Base-by-base conservation (phyloP, 179 eudicot genomes). In the Drosera spatulata region DNA sequence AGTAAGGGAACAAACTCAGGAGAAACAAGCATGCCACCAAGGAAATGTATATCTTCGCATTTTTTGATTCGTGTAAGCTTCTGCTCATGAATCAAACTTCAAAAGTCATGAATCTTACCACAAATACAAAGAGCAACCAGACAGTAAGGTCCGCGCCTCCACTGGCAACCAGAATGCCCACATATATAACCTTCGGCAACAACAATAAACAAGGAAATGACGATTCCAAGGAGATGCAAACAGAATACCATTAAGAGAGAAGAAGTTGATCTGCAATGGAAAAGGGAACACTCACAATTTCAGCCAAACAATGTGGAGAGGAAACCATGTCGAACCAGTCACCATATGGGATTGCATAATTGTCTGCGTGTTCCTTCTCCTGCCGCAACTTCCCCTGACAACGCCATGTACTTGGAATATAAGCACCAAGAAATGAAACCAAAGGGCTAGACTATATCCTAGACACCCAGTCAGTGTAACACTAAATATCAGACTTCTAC, bases 291-390 rank as follows among this genome's bases (percentile, higher is more conserved):
- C 52, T 82, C 78, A 89, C 99, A 55, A 89, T 86, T 75, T 86
- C 99, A 51, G 99, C 90, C 66, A 90, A 66, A 65, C 89, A 93
- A 77, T 93, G 97, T 15, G 99, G 84, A 56, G 86, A 86, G 4
- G 99, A 93, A 58, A 83, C 97, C 56, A 79, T 65, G 50, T 83
- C 72, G 49, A 93, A 93, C 99, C 99, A 93, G 67, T 90, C 99
- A 43, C 99, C 99, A 69, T 68, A 66, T 57, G 99, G 99, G 60
- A 86, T 80, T 53, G 61, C 75, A 64, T 89, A 93, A 15, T 71
- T 84, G 56, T 73, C 69, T 39, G 64, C 78, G 62, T 75, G 74
- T 61, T 71, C 77, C 47, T 66, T 64, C 44, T 50, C 72, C 55
- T 86, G 71, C 41, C 95, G 78, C 37, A 93, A 68, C 61, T 82